Base-by-base conservation (phyloP, 768 basidiomycete species). In the Tylopilus felleus region DNA sequence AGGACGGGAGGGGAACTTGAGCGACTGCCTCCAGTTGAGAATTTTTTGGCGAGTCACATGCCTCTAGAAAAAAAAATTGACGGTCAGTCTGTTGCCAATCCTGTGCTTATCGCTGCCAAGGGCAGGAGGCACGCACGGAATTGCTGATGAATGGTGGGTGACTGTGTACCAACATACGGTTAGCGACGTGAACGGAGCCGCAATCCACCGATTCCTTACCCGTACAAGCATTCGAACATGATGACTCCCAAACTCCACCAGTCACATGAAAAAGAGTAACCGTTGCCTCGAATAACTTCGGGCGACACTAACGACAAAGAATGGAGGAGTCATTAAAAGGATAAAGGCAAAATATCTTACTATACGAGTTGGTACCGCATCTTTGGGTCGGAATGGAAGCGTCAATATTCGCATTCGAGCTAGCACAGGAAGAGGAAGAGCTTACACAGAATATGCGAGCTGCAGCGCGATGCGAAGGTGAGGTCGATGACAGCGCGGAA, bases 181-280 rank as follows among this genome's bases (percentile, higher is more conserved):
- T 65, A 65, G 56, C 59, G 56, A 58, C 50, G 52, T 51, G 52
- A 50, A 59, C 63, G 63, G 67, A 65, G 38, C 60, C 65, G 54
- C 57, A 51, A 69, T 59, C 49, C 19, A 61, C 63, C 51, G 60
- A 67, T 55, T 47, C 77, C 84, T 59, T 69, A 91, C 88, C 90
- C 91, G 64, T 93, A 95, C 69, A 97, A 76, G 68, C 91, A 93
- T 71, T 98, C 94, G 65, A 88, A 98, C 85, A 93, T 90, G 69
- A 99, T 98, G 51, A 97, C 89, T 13, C 94, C 95, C 43, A 98
- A 80, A 73, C 90, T 93, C 96, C 96, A 99, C 94, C 94, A 98
- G 67, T 98, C 96, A 68, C 93, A 96, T 33, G 88, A 90, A 73
- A 90, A 95, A 36, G 88, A 84, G 72, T 98, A 98, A 23, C 94